Percentiles rank a stretch among this genome's conserved stretches.
These are phyloP conservation scores for Phytophthora hybrid DNA, from an alignment of 352 stramenopile species.

Conservation along the genomic window DNA sequence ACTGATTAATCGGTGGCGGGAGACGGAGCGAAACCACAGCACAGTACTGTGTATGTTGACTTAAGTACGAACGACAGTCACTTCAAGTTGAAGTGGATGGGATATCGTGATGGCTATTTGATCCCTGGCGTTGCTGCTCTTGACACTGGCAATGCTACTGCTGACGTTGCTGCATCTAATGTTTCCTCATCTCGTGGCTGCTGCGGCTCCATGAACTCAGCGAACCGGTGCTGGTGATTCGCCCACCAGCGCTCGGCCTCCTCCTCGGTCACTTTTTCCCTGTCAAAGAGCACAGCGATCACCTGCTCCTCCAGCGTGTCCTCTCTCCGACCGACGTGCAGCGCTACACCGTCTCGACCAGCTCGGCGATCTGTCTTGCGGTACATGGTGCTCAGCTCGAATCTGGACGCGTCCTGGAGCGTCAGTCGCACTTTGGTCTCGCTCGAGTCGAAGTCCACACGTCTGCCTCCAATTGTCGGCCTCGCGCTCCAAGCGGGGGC, in stretches of 20 bases:
- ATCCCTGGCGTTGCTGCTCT: conserved; percentile 15
- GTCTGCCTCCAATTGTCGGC: conserved; percentile 57
- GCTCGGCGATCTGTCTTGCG: conserved; percentile 85
- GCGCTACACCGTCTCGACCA: conserved; percentile 71
- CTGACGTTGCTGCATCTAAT: background rate
- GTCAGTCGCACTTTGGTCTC: conserved; percentile 79
- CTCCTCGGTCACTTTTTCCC: conserved; percentile 81
- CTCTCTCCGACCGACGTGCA: conserved; percentile 79
- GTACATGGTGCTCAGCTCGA: conserved; percentile 89
- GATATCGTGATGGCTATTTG: background rate
- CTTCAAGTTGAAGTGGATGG: background rate
- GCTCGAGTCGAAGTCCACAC: conserved; percentile 73
- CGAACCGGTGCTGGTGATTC: conserved; percentile 77
- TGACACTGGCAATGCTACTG: background rate
- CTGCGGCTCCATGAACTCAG: conserved; percentile 33
- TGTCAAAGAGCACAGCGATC: conserved; percentile 86
- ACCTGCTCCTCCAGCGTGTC: conserved; percentile 85
- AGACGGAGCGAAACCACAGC: background rate
- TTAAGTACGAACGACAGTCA: background rate
- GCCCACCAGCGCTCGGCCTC: conserved; percentile 80
- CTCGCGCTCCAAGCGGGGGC: conserved; percentile 53
- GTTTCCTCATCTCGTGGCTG: conserved; percentile 18
- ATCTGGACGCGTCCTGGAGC: conserved; percentile 77
- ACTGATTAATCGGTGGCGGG: background rate
- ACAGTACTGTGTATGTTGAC: background rate